Evolutionary conservation across 176 grass and related monocot genomes (phyloP).

Genomic region (Aegilops speltoides): DNA sequence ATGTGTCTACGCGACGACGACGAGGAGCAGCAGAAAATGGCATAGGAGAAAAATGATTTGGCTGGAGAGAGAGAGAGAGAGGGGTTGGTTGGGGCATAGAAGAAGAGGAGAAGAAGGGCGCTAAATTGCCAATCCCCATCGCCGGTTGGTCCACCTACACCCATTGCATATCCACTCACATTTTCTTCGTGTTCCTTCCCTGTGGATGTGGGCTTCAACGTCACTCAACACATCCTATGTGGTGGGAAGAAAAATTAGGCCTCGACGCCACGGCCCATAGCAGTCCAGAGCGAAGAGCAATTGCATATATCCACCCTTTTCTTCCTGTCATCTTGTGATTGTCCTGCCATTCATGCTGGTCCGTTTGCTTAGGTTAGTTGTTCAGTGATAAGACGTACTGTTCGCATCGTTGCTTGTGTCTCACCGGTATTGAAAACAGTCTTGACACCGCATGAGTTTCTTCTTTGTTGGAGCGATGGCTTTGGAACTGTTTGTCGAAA

Average conservation of each 20-base stretch:
- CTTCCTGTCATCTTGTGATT: not conserved
- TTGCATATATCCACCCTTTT: not conserved
- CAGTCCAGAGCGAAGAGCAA: not conserved
- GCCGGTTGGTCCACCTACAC: constrained; percentile 73
- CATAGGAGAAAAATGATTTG: constrained; percentile 39
- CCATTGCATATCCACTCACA: constrained; percentile 34
- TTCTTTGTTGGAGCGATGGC: not conserved
- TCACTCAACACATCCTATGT: too few species aligned
- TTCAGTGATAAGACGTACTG: not conserved
- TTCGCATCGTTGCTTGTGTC: not conserved
- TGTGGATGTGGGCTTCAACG: not conserved
- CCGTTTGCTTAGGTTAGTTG: not conserved
- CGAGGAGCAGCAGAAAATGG: constrained; percentile 18
- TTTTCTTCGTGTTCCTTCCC: not conserved
- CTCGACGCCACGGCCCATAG: not conserved
- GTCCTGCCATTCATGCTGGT: not conserved
- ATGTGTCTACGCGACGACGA: not conserved
- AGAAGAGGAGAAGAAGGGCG: constrained; percentile 13
- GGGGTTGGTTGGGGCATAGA: not conserved
- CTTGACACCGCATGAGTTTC: not conserved
- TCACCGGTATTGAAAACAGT: not conserved
- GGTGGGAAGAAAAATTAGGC: too few species aligned
- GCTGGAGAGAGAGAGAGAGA: constrained; percentile 19
- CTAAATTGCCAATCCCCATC: not conserved
- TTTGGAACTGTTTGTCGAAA: not conserved